phyloP scores from a whole-genome alignment of 164 flowering plant genomes.

The Umbellularia californica region DNA sequence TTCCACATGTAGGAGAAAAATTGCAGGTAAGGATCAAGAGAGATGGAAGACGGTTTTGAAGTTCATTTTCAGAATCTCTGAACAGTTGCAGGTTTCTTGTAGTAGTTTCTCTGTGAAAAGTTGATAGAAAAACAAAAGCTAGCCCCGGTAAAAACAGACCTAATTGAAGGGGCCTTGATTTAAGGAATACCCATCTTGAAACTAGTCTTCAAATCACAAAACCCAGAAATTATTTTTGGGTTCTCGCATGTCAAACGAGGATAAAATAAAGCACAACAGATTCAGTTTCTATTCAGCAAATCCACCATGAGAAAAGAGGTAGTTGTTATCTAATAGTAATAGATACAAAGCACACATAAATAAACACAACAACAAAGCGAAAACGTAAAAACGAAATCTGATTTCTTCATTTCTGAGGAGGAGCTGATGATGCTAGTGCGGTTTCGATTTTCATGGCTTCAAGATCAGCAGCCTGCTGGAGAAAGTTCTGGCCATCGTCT shows the following conservation, averaged over 20 bases:
- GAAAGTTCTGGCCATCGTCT: conserved; percentile 43
- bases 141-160: conserved; percentile 1
- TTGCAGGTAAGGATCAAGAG: not conserved
- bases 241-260: conserved; percentile 1
- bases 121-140: not conserved
- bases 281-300: too few relatives aligned
- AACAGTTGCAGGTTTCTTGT: not conserved
- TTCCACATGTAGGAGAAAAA: not conserved
- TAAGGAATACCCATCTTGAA: conserved; percentile 19
- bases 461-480: conserved; percentile 70
- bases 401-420: too few relatives aligned
- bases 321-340: too few relatives aligned
- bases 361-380: too few relatives aligned
- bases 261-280: not conserved
- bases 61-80: conserved; percentile 15
- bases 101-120: not conserved
- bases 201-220: conserved; percentile 10
- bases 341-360: too few relatives aligned
- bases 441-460: conserved; percentile 32
- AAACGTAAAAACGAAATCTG: too few relatives aligned
- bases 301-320: too few relatives aligned
- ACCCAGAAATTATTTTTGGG: conserved; percentile 8
- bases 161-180: conserved; percentile 13
- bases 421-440: not conserved
- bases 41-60: conserved; percentile 5